Base-by-base conservation (phyloP, 129 eudicot genomes). In the Cynara cardunculus region DNA sequence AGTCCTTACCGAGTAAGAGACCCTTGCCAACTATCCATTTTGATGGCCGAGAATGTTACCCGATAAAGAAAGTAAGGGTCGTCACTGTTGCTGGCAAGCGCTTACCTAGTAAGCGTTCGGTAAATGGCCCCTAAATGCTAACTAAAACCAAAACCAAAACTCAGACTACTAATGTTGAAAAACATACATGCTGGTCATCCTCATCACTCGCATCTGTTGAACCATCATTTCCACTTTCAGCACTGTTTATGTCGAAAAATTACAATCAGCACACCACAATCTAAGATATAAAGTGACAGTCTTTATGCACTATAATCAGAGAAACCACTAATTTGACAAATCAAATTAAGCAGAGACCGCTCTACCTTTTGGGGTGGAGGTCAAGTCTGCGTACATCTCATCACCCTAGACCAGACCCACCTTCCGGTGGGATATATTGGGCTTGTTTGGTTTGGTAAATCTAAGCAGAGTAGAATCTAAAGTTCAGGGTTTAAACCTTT, bases 131-230 rank as follows among this genome's bases (percentile, higher is more conserved):
- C 34, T 22, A 67, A 67, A 28, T 27, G 44, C 7, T 49, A 25
- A 69, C 26, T 37, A 25, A 30, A 34, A n/a, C 65, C 21, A 34
- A 22, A 56, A 59, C 34, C 30, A 24, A 12, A 77, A 31, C 18
- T 35, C 13, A 4, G 22, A 75, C 53, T 32, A 37, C 30, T 31
- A 27, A 37, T 12, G 74, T 59, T 7, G 70, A 80, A 69, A 18
- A 27, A 68, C 87, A 32, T 61, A 94, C 97, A 78, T 89, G 80
- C 25, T 71, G 91, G 75, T 88, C 87, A 78, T 84, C 85, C 76
- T 91, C 97, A 78, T 91, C 93, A 75, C 92, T 94, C 84, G 86
- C 93, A 88, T 94, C 92, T 64, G 95, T 89, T 19, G 97, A 91
- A 81, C 95, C 95, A 74, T 91, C 94, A 72, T 93, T 89, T 78